Conservation (phyloP, 345 rosid genomes). For the Leavenworthia alabamica region DNA sequence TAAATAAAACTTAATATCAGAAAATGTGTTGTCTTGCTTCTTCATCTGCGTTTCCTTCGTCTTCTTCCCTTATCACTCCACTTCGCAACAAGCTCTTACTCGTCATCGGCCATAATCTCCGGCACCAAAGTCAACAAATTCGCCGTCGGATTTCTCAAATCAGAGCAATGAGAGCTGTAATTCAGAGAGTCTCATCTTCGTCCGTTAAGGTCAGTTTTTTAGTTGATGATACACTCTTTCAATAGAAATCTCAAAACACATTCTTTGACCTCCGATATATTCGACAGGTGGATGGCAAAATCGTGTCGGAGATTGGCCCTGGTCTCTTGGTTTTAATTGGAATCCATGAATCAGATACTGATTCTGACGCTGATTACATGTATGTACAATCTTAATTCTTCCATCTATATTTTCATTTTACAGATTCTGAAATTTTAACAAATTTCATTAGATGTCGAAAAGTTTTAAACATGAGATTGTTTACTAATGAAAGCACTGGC, state of each 20-base stretch:
- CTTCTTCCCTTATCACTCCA: slow-evolving; percentile 10
- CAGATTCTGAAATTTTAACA: not conserved
- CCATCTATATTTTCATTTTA: not conserved
- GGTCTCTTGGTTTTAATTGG: slow-evolving; percentile 82
- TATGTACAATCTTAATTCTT: slow-evolving; percentile 15
- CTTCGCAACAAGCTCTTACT: slow-evolving; percentile 16
- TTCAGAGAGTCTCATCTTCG: slow-evolving; percentile 76
- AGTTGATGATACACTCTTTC: not conserved
- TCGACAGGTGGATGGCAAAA: slow-evolving; percentile 62
- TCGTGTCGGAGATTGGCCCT: slow-evolving; percentile 78
- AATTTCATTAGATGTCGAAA: slow-evolving; percentile 65
- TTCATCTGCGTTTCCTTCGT: not conserved
- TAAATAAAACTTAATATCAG: not conserved
- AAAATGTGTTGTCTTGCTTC: slow-evolving; percentile 23
- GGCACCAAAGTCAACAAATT: not conserved
- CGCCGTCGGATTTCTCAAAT: slow-evolving; percentile 22
- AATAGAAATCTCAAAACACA: not conserved
- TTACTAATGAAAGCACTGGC: slow-evolving; percentile 66
- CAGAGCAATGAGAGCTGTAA: slow-evolving; percentile 78
- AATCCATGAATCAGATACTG: slow-evolving; percentile 71
- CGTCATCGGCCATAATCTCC: slow-evolving; percentile 24
- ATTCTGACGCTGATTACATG: slow-evolving; percentile 77
- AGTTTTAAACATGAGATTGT: slow-evolving; percentile 83
- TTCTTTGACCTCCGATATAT: not conserved
- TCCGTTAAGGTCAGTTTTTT: slow-evolving; percentile 50